Base-by-base conservation (phyloP, 2,329 filamentous ascomycete genomes). In the Fusarium sp. region DNA sequence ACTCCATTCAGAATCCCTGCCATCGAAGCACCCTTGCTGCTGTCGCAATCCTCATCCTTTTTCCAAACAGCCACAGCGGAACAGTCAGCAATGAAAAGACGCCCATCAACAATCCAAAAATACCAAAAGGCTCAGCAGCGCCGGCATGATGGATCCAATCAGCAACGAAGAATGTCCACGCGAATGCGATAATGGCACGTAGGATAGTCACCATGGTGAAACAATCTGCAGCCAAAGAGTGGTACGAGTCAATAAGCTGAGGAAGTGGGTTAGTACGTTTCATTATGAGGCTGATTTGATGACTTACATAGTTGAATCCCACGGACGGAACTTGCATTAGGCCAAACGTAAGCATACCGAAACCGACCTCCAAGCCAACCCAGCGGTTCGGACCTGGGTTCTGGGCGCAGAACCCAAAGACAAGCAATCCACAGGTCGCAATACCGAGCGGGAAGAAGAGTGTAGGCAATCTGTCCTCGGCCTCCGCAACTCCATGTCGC, bases 131-230 rank as follows among this genome's bases (percentile, higher is more conserved):
- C 53, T 84, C 75, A 1, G 85, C 80, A 2, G 81, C 68, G 1
- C 86, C 86, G 1, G 71, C 73, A 1, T 75, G 47, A 2, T 76
- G 68, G 1, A 85, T 78, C 85, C 85, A 88, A 6, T 81, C 76
- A 4, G 80, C 80, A 0, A 84, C 82, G 44, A 88, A 87, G 56
- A 87, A 87, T 0, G 84, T 85, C 84, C 85, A 88, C 0, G 84
- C 80, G 67, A 88, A 88, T 1, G 81, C 79, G 10, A 88, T 80
- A 7, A 86, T 74, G 13, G 84, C 79, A 5, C 85, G 79, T 17
- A 84, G 74, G 33, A 82, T 82, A 2, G 84, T 86, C 1, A 87
- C 81, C 51, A 84, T 82, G 14, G 85, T 84, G 66, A 88, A 87
- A 69, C 85, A 87, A 65, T 88, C 85, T 2, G 81, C 82, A 0